phyloP scores from a whole-genome alignment of 2,329 filamentous ascomycete genomes.

The Mycosphaerella arachidis region DNA sequence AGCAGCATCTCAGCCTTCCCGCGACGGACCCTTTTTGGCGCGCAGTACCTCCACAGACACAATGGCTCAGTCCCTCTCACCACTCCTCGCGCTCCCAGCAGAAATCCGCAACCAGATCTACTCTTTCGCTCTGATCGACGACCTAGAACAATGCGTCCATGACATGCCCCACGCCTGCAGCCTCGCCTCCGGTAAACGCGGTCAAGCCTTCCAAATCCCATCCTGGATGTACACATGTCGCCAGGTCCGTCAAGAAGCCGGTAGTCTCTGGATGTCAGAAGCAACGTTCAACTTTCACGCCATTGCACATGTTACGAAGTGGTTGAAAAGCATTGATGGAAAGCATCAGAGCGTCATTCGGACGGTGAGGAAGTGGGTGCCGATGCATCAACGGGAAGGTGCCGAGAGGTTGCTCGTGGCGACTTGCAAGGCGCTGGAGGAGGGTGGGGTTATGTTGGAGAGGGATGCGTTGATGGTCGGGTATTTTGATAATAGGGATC shows the following conservation, averaged over 20 bases:
- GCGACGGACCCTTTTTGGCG: background rate
- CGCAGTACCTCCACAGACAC: background rate
- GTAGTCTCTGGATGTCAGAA: background rate
- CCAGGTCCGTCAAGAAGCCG: background rate
- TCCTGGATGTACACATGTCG: background rate
- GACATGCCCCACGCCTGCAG: constrained; percentile 3
- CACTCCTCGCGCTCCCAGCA: constrained; percentile 1
- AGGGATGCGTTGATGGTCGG: background rate
- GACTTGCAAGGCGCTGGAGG: background rate
- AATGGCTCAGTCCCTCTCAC: background rate
- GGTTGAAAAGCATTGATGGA: background rate
- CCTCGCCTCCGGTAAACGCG: background rate
- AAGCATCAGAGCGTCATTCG: background rate
- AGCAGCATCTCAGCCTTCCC: background rate
- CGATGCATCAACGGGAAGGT: background rate
- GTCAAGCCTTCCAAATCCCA: background rate
- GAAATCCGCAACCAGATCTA: constrained; percentile 6
- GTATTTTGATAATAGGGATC: background rate
- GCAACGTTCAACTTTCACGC: constrained; percentile 6
- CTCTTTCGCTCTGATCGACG: background rate
- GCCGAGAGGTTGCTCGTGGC: background rate
- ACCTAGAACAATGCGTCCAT: background rate
- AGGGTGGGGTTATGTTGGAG: constrained; percentile 13
- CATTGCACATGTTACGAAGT: background rate
- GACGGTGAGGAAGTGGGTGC: constrained; percentile 1